A percentile compares a stretch with the other conserved stretches of the same genome.
Conservation (phyloP, 2,329 filamentous ascomycete species). For the Amesomyces nigricolor region DNA sequence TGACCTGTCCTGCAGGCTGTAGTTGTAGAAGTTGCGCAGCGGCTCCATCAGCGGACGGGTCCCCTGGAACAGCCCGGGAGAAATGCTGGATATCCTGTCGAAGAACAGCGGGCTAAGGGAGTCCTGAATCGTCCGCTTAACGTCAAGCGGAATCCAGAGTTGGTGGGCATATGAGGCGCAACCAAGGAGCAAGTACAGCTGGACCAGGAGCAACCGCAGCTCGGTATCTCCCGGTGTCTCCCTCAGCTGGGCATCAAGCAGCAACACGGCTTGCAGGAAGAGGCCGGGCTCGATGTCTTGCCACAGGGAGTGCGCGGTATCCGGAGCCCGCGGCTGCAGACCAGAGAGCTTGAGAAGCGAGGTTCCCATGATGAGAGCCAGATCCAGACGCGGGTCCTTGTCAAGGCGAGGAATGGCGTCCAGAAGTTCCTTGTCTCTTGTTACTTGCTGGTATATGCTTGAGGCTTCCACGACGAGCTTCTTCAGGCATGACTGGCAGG, state of each 20-base stretch:
- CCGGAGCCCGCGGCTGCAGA: constrained; percentile 16
- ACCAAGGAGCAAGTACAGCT: constrained; percentile 47
- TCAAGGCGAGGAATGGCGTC: constrained; percentile 26
- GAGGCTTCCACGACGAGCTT: constrained; percentile 23
- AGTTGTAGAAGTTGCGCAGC: constrained; percentile 42
- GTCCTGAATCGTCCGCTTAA: constrained; percentile 55
- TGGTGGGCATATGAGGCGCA: constrained; percentile 42
- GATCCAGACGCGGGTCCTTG: constrained; percentile 32
- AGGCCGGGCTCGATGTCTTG: constrained; percentile 26
- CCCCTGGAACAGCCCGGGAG: constrained; percentile 40
- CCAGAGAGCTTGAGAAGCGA: constrained; percentile 31
- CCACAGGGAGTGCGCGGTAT: constrained; percentile 17
- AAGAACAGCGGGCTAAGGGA: constrained; percentile 50
- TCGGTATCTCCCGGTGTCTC: constrained; percentile 41
- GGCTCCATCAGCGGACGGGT: constrained; percentile 36
- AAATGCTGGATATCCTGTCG: constrained; percentile 49
- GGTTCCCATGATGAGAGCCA: constrained; percentile 30
- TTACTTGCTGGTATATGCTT: constrained; percentile 23
- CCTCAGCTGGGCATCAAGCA: constrained; percentile 47
- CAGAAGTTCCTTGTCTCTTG: constrained; percentile 20
- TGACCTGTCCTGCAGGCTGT: constrained; percentile 35
- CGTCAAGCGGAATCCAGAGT: constrained; percentile 46
- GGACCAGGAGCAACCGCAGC: constrained; percentile 45
- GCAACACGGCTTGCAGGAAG: constrained; percentile 44
- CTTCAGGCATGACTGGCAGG: constrained; percentile 23